Evolutionary conservation across 805 yeast species (phyloP).

Genomic region (Spathaspora gorwiae): DNA sequence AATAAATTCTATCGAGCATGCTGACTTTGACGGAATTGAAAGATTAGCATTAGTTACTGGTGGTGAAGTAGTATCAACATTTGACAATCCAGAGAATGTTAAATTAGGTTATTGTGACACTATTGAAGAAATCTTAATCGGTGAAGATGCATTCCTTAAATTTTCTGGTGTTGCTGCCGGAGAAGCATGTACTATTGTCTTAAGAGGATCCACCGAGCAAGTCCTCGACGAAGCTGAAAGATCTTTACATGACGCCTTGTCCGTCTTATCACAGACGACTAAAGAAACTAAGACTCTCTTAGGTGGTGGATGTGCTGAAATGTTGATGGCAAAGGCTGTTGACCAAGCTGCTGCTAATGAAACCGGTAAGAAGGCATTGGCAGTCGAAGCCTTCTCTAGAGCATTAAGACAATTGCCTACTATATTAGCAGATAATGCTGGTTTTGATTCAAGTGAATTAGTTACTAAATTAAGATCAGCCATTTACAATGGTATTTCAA

Average conservation of each 20-base stretch:
- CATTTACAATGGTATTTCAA: conserved; percentile 85
- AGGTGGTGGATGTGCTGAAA: conserved; percentile 89
- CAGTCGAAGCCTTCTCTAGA: conserved; percentile 89
- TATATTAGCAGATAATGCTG: conserved; percentile 95
- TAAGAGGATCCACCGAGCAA: conserved; percentile 57
- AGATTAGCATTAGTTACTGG: conserved; percentile 95
- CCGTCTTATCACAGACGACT: conserved; percentile 93
- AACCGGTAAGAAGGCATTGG: conserved; percentile 88
- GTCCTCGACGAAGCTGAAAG: conserved; percentile 46
- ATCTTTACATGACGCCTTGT: conserved; percentile 86
- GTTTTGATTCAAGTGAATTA: conserved; percentile 88
- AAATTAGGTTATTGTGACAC: conserved; percentile 82
- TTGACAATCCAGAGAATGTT: conserved; percentile 85
- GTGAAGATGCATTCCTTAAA: conserved; percentile 85
- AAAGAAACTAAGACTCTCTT: conserved; percentile 85
- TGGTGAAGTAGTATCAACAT: conserved; percentile 96
- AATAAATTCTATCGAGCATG: conserved; percentile 93
- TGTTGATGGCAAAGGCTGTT: conserved; percentile 95
- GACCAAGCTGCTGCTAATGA: conserved; percentile 88
- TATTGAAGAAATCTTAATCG: conserved; percentile 89
- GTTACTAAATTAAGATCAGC: conserved; percentile 87
- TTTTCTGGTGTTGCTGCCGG: conserved; percentile 96
- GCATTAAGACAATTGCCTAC: conserved; percentile 95
- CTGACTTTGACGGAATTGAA: conserved; percentile 97
- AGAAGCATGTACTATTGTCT: conserved; percentile 91